Conservation (phyloP, 441 rosid species). For the Omphalea diandra region DNA sequence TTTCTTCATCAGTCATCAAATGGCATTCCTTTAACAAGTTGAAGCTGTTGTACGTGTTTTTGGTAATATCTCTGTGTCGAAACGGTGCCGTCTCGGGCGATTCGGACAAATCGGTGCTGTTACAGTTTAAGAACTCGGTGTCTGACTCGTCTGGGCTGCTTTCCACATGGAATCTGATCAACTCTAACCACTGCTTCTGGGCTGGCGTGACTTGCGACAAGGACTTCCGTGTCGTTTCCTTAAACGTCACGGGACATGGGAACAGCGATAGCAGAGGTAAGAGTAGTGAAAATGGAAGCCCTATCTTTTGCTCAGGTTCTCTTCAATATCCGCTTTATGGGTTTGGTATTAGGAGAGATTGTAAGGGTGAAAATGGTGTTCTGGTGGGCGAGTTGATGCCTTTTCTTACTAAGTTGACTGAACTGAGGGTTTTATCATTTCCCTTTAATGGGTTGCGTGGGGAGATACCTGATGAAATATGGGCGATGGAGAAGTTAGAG, state of each 20-base stretch:
- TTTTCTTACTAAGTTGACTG: constrained; percentile 43
- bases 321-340: constrained; percentile 44
- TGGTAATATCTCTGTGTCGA: constrained; percentile 24
- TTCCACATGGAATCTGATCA: constrained; percentile 50
- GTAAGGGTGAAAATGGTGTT: constrained; percentile 38
- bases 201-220: constrained; percentile 63
- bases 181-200: constrained; percentile 58
- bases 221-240: constrained; percentile 53
- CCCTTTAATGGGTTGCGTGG: constrained; percentile 66
- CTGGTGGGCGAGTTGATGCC: constrained; percentile 58
- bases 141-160: constrained; percentile 68
- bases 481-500: constrained; percentile 59
- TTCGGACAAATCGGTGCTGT: constrained; percentile 63
- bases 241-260: constrained; percentile 50
- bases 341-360: constrained; percentile 49
- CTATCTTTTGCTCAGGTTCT: constrained; percentile 41
- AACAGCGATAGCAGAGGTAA: constrained; percentile 26
- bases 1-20: constrained; percentile 30
- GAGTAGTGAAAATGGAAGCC: constrained; percentile 17
- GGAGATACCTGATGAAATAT: constrained; percentile 56
- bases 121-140: constrained; percentile 63
- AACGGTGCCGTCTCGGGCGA: constrained; percentile 30
- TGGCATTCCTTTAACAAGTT: constrained; percentile 33
- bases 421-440: constrained; percentile 65
- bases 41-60: constrained; percentile 24